phyloP scores from a whole-genome alignment of 1,139 yeast species.

The Debaryomyces singareniensis region DNA sequence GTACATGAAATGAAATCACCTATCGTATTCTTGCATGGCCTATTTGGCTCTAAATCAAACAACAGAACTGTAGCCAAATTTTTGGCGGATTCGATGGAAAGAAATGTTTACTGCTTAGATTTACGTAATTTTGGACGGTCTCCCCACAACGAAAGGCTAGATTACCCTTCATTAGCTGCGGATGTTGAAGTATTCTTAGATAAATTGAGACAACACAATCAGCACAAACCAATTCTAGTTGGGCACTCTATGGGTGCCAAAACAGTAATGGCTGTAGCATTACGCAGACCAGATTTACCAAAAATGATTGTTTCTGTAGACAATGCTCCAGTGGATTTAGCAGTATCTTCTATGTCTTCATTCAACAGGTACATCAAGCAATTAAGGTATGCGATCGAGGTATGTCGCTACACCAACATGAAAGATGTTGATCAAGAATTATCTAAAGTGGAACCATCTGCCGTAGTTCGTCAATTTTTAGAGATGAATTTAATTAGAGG shows the following conservation, averaged over 20 bases:
- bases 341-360: slow-evolving; percentile 42
- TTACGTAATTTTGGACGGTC: slow-evolving; percentile 90
- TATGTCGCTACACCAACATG: slow-evolving; percentile 38
- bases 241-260: slow-evolving; percentile 99
- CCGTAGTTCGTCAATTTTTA: slow-evolving; percentile 69
- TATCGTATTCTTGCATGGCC: slow-evolving; percentile 75
- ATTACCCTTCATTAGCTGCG: slow-evolving; percentile 75
- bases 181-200: slow-evolving; percentile 73
- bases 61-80: slow-evolving; percentile 66
- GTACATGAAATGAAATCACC: slow-evolving; percentile 34
- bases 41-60: slow-evolving; percentile 78
- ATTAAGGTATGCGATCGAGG: slow-evolving; percentile 47
- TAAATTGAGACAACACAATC: slow-evolving; percentile 27
- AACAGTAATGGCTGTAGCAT: slow-evolving; percentile 80
- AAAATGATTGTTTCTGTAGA: slow-evolving; percentile 73
- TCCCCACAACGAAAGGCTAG: slow-evolving; percentile 65
- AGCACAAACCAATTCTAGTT: slow-evolving; percentile 55
- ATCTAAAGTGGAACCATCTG: slow-evolving; percentile 53
- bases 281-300: slow-evolving; percentile 62
- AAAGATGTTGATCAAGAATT: slow-evolving; percentile 67
- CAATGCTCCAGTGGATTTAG: slow-evolving; percentile 75
- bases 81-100: slow-evolving; percentile 32
- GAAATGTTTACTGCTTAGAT: slow-evolving; percentile 66
- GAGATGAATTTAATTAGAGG: slow-evolving; percentile 59
- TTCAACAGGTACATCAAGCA: slow-evolving; percentile 67